Evolutionary conservation across 2,329 filamentous ascomycete genomes (phyloP), one percentile per base, ranked within the genome.

Genomic region (Hysterium pulicare): DNA sequence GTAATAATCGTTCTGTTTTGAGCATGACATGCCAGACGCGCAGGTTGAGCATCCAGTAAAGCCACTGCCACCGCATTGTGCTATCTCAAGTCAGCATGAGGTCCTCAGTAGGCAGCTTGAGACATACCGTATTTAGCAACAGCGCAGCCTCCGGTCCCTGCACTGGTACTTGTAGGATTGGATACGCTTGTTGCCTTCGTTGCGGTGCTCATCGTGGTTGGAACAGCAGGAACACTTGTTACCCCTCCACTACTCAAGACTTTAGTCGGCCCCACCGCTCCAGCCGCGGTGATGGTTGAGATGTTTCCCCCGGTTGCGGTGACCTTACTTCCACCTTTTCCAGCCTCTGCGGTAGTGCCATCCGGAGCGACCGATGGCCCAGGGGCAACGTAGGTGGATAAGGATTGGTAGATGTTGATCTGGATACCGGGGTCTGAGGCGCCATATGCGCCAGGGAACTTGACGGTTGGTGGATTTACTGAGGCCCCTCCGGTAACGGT

Each of bases 321-420:
- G 15, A 51, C 54, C 4, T 46, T 45, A 2, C 57, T 55, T 10
- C 57, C 55, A 33, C 51, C 54, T 36, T 56, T 55, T 22, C 60
- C 58, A 37, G 58, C 58, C 13, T 53, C 47, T n/a, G 55, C 56
- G 30, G 53, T 55, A 2, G 51, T 58, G 16, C 59, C 60, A 8
- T 58, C 61, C 15, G 53, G 40, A 34, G 64, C 57, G 24, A 70
- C 60, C 26, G 62, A 53, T 13, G 77, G 77, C 15, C 77, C 77
- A 17, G 76, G 77, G 33, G 79, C 77, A 17, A 57, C 50, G 57
- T 80, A 80, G 32, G 57, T 66, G 44, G 75, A 57, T 19, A 61
- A 45, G 8, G 61, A 54, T 40, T 66, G 54, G 71, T 83, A 84
- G 64, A 84, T 76, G 71, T 80, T 79, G 72, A 83, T 69, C 45